Percentiles rank a stretch among this genome's conserved stretches.
Conservation (phyloP, 257 asterid species). For the Paulownia fortunei region DNA sequence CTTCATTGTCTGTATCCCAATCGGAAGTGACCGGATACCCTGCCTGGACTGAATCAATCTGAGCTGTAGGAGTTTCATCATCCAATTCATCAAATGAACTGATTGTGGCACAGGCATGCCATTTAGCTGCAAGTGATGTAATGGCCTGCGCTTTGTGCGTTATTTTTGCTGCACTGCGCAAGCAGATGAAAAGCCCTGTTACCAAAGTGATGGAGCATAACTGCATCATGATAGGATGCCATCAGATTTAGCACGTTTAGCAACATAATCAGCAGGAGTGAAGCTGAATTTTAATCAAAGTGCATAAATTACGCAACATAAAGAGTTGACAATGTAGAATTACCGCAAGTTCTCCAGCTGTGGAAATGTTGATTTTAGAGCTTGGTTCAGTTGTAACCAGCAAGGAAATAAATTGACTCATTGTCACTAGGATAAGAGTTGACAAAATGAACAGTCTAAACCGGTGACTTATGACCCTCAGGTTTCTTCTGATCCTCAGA, state of each 20-base stretch:
- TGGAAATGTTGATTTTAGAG: conserved; percentile 55
- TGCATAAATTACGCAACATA: no score
- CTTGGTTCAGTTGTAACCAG: conserved; percentile 62
- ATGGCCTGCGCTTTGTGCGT: conserved; percentile 86
- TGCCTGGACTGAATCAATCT: conserved; percentile 34
- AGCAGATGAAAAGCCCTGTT: conserved; percentile 82
- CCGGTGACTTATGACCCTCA: conserved; percentile 86
- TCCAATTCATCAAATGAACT: conserved; percentile 57
- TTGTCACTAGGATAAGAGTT: conserved; percentile 68
- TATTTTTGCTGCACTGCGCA: conserved; percentile 91
- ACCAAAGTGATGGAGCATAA: conserved; percentile 79
- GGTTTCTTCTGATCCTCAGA: conserved; percentile 82
- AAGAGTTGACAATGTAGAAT: conserved; percentile 4
- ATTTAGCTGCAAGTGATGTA: conserved; percentile 82
- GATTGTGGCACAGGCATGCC: conserved; percentile 91
- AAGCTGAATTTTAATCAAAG: no score
- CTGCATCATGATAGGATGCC: conserved; percentile 46
- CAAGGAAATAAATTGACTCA: conserved; percentile 78
- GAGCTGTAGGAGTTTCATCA: conserved; percentile 49
- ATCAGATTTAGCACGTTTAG: not conserved
- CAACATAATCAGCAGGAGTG: no score
- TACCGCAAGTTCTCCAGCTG: conserved; percentile 90
- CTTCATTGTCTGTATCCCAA: conserved; percentile 70
- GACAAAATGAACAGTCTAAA: conserved; percentile 76
- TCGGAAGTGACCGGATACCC: conserved; percentile 33